Evolutionary conservation across 495 filamentous ascomycete genomes (phyloP), one percentile per base, ranked within the genome.

Genomic region (Penicillium goetzii): DNA sequence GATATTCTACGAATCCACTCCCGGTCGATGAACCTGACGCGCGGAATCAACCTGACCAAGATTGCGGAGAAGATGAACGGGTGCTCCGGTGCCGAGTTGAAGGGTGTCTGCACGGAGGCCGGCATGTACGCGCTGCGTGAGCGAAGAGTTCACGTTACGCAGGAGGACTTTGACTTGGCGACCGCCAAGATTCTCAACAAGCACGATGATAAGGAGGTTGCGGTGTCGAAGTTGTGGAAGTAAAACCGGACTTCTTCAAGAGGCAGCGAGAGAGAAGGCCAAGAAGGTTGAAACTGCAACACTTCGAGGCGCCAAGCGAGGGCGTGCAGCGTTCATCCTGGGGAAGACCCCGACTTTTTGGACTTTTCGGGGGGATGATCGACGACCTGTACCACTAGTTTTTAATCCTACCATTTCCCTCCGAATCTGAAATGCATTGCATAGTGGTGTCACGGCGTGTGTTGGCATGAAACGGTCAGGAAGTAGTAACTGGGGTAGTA

Each of bases 51-150:
- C 77, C 82, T 99, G 60, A 93, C 86, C 63, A 99, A 99, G 85
- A 97, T 98, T 68, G 95, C 95, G 23, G 95, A 98, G 84, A 97
- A 97, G 83, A 99, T 99, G 95, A 97, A 97, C 72, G 95, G 95
- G 60, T 98, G 96, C 77, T 96, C 92, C 15, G 95, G 95, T 28
- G 95, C 95, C 43, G 95, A 99, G 79, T 78, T 99, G 61, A 97
- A 97, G 85, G 93, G 93, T 72, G 93, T 97, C 43, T 97, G 93
- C 75, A 97, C 93, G 12, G 93, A 97, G 75, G 92, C 93, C 3
- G 93, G 93, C 65, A 99, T 99, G 95, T 99, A 92, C 72, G 95
- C 95, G 14, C 83, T 99, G 58, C 88, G 95, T 62, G 95, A 99
- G 79, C 83, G 95, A 72, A 87, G 95, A 65, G 95, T 98, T 59